Conservation (phyloP, 352 stramenopile species). For the Lagenidium giganteum region DNA sequence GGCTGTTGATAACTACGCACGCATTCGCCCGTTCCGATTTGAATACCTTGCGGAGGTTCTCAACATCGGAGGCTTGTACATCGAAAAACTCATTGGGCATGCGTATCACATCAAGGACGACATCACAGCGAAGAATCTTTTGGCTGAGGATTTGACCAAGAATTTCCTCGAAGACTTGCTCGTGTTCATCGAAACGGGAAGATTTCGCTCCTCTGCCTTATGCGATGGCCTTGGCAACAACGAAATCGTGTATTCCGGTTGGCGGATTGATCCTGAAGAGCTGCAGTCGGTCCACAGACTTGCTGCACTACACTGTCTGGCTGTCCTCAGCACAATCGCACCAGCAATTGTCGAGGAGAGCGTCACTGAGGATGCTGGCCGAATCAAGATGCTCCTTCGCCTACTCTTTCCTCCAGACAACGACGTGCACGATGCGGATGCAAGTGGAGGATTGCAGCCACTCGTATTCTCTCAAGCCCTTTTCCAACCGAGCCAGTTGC, state of each 20-base stretch:
- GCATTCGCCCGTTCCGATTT: slow-evolving; percentile 64
- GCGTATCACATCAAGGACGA: too few relatives aligned
- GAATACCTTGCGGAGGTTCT: slow-evolving; percentile 59
- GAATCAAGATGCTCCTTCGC: slow-evolving; percentile 72
- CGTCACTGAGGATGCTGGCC: slow-evolving; percentile 38
- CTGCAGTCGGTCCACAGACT: slow-evolving; percentile 51
- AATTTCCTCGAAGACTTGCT: slow-evolving; percentile 75
- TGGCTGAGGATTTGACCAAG: too few relatives aligned
- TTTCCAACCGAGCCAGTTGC: slow-evolving; percentile 52
- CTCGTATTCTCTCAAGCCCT: slow-evolving; percentile 50
- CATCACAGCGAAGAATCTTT: too few relatives aligned
- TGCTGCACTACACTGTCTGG: slow-evolving; percentile 60
- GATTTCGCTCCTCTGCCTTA: too few relatives aligned
- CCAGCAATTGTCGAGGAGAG: slow-evolving; percentile 52
- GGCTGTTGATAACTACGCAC: slow-evolving; percentile 36
- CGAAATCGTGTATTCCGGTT: slow-evolving; percentile 39
- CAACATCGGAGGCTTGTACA: slow-evolving; percentile 62
- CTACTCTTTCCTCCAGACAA: slow-evolving; percentile 73
- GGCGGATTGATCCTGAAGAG: slow-evolving; percentile 38
- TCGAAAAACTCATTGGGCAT: slow-evolving; percentile 72
- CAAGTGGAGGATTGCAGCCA: slow-evolving; percentile 27
- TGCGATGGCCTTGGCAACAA: slow-evolving; percentile 38
- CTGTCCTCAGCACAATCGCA: slow-evolving; percentile 48
- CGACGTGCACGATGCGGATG: slow-evolving; percentile 64
- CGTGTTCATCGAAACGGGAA: slow-evolving; percentile 70